Evolutionary conservation across 2,329 filamentous ascomycete genomes (phyloP), one percentile per base, ranked within the genome.

Genomic region (Macrophomina pseudophaseolina): DNA sequence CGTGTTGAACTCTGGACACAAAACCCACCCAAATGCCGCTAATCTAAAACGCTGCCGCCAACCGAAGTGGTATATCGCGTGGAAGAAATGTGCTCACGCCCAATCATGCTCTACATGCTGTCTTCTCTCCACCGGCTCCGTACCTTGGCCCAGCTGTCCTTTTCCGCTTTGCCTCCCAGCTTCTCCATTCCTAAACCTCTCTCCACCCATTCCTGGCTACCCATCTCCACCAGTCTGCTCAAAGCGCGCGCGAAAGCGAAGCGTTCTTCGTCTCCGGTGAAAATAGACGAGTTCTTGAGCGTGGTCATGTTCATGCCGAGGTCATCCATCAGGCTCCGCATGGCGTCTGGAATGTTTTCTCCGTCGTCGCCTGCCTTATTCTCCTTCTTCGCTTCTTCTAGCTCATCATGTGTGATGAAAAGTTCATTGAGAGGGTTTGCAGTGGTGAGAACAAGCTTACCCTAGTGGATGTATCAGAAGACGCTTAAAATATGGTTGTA

Each of bases 221-320:
- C 92, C 95, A 99, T 99, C 80, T 98, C 93, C 65, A 85, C 90
- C 68, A 99, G 80, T 66, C 95, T 84, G 64, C 90, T 94, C 71
- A 98, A 78, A 1, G 95, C 95, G 64, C 95, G 84, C 30, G 93
- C 93, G 82, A 99, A 99, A 0, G 95, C 95, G 81, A 99, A 99
- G 0, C 93, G 87, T 80, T 99, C 95, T 81, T 99, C 95, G 67
- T 97, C 95, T 48, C 95, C 95, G 1, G 90, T 91, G 78, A 99
- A 99, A 46, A 98, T 87, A 70, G 87, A 92, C 49, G 90, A 93
- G 71, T 89, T 90, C 82, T 97, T 97, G 72, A 99, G 83, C 79
- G 91, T 90, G 59, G 89, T 85, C 81, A 95, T 94, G 72, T 91
- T 94, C 81, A 93, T 87, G 46, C 93, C 93, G 54, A 97, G 80